These are phyloP conservation scores for Triticum monococcum DNA, from an alignment of 176 grass and related monocot genomes.

Conservation along the genomic window DNA sequence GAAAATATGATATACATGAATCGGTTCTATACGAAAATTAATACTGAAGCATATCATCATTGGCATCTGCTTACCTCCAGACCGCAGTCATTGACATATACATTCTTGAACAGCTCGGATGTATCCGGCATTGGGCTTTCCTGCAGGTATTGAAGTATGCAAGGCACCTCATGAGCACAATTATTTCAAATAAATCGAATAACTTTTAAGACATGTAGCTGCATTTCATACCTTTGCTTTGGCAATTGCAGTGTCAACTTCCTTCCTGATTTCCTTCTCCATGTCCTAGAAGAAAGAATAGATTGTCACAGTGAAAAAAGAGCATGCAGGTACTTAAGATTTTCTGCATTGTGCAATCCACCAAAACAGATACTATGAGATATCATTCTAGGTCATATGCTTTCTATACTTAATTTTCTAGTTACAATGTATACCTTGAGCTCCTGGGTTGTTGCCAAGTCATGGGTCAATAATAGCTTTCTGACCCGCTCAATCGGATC, in stretches of 20 bases:
- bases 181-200: neutral
- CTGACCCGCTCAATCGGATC: slow-evolving; percentile 84
- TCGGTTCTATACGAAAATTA: neutral
- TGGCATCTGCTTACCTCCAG: slow-evolving; percentile 61
- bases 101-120: slow-evolving; percentile 81
- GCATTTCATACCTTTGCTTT: slow-evolving; percentile 68
- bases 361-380: neutral
- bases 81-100: slow-evolving; percentile 78
- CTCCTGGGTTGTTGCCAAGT: slow-evolving; percentile 60
- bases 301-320: neutral
- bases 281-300: slow-evolving; percentile 50
- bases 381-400: neutral
- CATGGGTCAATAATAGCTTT: slow-evolving; percentile 77
- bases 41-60: neutral
- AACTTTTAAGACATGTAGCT: neutral
- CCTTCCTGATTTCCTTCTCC: slow-evolving; percentile 81
- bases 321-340: neutral
- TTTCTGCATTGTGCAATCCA: neutral
- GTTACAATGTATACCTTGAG: slow-evolving; percentile 63
- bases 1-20: neutral
- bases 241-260: slow-evolving; percentile 76
- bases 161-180: slow-evolving; percentile 20
- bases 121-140: slow-evolving; percentile 78
- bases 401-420: neutral
- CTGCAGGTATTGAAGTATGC: slow-evolving; percentile 31